Evolutionary conservation across 257 asterid species (phyloP).

Genomic region (Nemophila menziesii): DNA sequence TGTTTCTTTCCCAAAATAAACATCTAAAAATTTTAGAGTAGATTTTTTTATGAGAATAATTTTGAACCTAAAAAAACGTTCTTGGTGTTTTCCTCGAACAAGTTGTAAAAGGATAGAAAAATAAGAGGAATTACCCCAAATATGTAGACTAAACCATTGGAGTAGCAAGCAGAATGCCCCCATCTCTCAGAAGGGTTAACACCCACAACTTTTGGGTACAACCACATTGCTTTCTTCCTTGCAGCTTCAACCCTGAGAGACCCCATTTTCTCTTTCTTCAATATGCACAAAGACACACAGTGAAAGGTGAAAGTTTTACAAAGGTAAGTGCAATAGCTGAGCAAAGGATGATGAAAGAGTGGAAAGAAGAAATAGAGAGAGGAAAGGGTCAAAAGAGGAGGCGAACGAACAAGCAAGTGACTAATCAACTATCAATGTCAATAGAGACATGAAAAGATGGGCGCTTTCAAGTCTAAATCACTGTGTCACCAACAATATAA

Average conservation of each 20-base stretch:
- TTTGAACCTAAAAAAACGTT: no score
- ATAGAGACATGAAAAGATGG: conserved; percentile 99
- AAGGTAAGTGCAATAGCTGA: neutral
- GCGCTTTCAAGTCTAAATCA: conserved; percentile 90
- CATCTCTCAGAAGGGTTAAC: conserved; percentile 86
- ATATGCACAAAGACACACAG: neutral
- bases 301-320: neutral
- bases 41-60: no score
- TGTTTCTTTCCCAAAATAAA: conserved; percentile 23
- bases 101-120: neutral
- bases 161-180: conserved; percentile 92
- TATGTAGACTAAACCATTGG: conserved; percentile 58
- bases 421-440: conserved; percentile 88
- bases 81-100: no score
- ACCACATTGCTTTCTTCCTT: conserved; percentile 65
- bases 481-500: conserved; percentile 54
- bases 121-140: conserved; percentile 48
- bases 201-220: conserved; percentile 58
- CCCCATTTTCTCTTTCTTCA: conserved; percentile 26
- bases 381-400: conserved; percentile 40
- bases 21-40: no score
- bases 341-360: conserved; percentile 5
- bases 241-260: conserved; percentile 41
- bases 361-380: conserved; percentile 13
- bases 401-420: conserved; percentile 67